Base-by-base conservation (phyloP, 2,329 filamentous ascomycete genomes). In the Whalleya microplaca region DNA sequence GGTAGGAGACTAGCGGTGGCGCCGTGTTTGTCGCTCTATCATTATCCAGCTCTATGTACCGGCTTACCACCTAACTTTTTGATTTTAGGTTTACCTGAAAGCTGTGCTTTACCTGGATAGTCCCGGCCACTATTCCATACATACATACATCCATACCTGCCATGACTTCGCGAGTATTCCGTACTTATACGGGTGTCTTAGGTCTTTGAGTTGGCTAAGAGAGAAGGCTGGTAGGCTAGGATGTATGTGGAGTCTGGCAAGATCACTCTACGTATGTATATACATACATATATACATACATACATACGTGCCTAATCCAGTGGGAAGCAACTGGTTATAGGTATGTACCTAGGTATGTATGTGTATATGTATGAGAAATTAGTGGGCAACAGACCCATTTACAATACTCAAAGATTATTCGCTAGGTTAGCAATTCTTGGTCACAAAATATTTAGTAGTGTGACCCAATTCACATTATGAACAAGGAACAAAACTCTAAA, bases 1-100 rank as follows among this genome's bases (percentile, higher is more conserved):
- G 8, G 32, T 8, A 12, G 14, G 6, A 12, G 14, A 62, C 48
- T 63, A 61, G 60, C 60, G 60, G 60, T 63, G 60, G 48, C 29
- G 8, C 40, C 14, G 7, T 37, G 32, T 37, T 37, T 7, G 32
- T 37, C 32, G 32, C 32, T 37, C 10, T 16, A 12, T 37, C 32
- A n/a, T 37, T 12, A 37, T 37, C 32, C 9, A 37, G 14, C 14
- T 14, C 6, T 37, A 37, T 14, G 32, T 37, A 37, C 32, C 4
- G 32, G 9, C 8, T 37, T 37, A 16, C 14, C 8, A 12, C 8
- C 32, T 12, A 7, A 12, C 32, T 37, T 12, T 37, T 37, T 37
- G 32, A 16, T 37, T 8, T 37, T 3, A 12, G 14, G 32, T 37
- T 37, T 37, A 12, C 32, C 32, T 37, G 14, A 37, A 37, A 5